These are phyloP conservation scores for Schizophyllum amplum DNA, from an alignment of 1,284 basidiomycete genomes.

Conservation along the genomic window DNA sequence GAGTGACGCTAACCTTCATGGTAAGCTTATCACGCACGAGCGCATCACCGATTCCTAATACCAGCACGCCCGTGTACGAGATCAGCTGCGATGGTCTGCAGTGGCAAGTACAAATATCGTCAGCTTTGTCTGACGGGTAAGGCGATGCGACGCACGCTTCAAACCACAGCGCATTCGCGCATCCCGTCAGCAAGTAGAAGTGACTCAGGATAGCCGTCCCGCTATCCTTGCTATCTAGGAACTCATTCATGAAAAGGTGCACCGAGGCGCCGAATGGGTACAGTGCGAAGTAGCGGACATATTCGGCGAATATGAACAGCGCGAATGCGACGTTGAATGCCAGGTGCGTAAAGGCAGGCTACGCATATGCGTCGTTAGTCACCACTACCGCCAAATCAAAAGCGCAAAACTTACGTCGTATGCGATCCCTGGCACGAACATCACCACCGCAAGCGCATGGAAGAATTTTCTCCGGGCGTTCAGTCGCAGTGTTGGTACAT, in stretches of 20 bases:
- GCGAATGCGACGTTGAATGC: conserved; percentile 92
- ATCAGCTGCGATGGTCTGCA: conserved; percentile 62
- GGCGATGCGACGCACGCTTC: conserved; percentile 62
- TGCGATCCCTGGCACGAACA: conserved; percentile 93
- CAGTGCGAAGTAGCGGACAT: conserved; percentile 95
- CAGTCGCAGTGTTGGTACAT: conserved; percentile 81
- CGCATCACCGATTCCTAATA: conserved; percentile 91
- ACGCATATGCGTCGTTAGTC: conserved; percentile 5
- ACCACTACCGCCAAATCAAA: conserved; percentile 3
- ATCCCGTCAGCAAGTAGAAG: conserved; percentile 94
- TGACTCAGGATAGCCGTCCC: conserved; percentile 97
- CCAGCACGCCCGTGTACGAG: conserved; percentile 85
- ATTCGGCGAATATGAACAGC: conserved; percentile 92
- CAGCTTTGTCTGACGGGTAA: conserved; percentile 6
- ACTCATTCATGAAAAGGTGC: conserved; percentile 97
- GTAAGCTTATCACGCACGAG: conserved; percentile 26
- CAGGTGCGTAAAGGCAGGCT: conserved; percentile 95
- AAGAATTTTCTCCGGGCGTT: conserved; percentile 98
- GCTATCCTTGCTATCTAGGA: conserved; percentile 90
- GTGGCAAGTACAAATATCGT: conserved; percentile 6
- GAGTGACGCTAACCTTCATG: conserved; percentile 30
- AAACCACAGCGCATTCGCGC: conserved; percentile 90
- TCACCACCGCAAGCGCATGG: conserved; percentile 89
- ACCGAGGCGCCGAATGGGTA: conserved; percentile 93
- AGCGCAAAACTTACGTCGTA: conserved; percentile 67